Base-by-base conservation (phyloP, 768 basidiomycete genomes). In the Hygrocybe punicea region DNA sequence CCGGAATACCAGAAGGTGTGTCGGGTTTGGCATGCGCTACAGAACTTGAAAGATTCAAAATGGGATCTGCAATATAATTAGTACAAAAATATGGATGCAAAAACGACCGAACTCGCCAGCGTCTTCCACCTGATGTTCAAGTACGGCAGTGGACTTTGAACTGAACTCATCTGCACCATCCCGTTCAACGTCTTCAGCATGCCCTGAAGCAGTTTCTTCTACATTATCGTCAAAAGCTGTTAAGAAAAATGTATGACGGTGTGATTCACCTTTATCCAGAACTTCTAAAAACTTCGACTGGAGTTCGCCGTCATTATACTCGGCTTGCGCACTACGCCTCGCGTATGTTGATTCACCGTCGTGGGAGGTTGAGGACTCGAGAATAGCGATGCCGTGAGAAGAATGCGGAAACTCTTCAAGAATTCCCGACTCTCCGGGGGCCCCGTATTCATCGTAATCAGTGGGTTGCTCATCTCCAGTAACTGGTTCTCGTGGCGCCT, bases 81-180 rank as follows among this genome's bases (percentile, higher is more conserved):
- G 17, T 25, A 7, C 46, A 9, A 59, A 8, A 4, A 10, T 24
- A 46, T 37, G 29, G 34, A 45, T 29, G 40, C 14, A 34, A 11
- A 9, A 24, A 36, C n/a, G 29, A 50, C 46, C 23, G n/a, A 21
- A 50, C 55, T 33, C 17, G 51, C 55, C 55, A 50, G 55, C 29
- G 11, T 25, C 9, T 16, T 57, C 48, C 7, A 16, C 23, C 24
- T 49, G 53, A 37, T 36, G 53, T 52, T 65, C 60, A 7, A 58
- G 56, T 36, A 67, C 45, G 36, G 29, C 2, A 51, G 23, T 19
- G 55, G 66, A 62, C 49, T 68, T 66, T 16, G 64, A 63, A 61
- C 67, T 69, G 56, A 68, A 67, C 51, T 69, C 68, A 21, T 71
- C 67, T 54, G 58, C 52, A 57, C 60, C 53, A 14, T 60, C 53